phyloP scores from a whole-genome alignment of 352 stramenopile species.

The Phytopythium boreale region DNA sequence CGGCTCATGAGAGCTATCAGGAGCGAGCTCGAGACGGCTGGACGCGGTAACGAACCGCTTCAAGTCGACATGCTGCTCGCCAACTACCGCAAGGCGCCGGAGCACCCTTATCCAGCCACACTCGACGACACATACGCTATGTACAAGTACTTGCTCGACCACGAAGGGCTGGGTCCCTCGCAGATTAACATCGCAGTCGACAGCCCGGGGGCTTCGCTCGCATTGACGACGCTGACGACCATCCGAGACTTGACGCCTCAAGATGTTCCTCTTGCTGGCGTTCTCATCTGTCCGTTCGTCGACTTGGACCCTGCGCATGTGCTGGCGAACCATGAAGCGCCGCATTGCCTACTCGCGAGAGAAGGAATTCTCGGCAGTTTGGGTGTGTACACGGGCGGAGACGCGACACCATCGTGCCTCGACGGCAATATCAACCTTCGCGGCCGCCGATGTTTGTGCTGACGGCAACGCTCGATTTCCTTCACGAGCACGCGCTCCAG shows the following conservation, averaged over 20 bases:
- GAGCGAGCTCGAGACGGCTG: slow-evolving; percentile 3
- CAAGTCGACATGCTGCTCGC: slow-evolving; percentile 19
- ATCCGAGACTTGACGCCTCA: background rate
- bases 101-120: slow-evolving; percentile 18
- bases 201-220: slow-evolving; percentile 22
- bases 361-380: background rate
- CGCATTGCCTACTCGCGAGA: slow-evolving; percentile 20
- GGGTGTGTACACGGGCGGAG: slow-evolving; percentile 5
- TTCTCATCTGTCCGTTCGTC: slow-evolving; percentile 15
- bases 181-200: slow-evolving; percentile 26
- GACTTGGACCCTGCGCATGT: slow-evolving; percentile 7
- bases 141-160: slow-evolving; percentile 22
- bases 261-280: slow-evolving; percentile 12
- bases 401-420: background rate
- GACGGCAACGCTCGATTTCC: slow-evolving; percentile 21
- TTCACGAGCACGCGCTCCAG: slow-evolving; percentile 19
- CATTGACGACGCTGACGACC: slow-evolving; percentile 14
- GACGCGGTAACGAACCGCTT: background rate
- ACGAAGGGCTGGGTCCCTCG: slow-evolving; percentile 8
- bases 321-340: background rate
- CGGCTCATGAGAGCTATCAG: slow-evolving; percentile 11
- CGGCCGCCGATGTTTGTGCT: slow-evolving; percentile 35
- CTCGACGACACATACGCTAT: slow-evolving; percentile 20
- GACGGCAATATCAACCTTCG: slow-evolving; percentile 22
- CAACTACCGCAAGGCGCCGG: slow-evolving; percentile 31